These are phyloP conservation scores for Aspergillus versicolor DNA, from an alignment of 2,329 filamentous ascomycete genomes.

Conservation along the genomic window DNA sequence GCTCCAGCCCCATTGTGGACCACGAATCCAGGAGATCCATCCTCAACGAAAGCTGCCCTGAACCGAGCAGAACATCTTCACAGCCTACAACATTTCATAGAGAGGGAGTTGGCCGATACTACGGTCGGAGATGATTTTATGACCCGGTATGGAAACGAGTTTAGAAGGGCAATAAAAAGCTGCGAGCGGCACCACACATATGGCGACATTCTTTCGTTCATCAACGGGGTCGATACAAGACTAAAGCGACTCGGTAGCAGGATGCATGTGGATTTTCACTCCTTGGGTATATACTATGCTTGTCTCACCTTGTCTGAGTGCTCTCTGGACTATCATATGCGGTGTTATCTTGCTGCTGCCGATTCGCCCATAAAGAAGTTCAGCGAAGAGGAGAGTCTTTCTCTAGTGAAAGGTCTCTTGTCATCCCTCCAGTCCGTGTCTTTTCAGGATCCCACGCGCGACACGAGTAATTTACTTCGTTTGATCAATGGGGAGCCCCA, in stretches of 20 bases:
- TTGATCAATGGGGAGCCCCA: slow-evolving; percentile 23
- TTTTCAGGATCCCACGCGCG: slow-evolving; percentile 22
- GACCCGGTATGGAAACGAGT: not conserved
- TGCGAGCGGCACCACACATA: slow-evolving; percentile 26
- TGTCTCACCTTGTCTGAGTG: slow-evolving; percentile 28
- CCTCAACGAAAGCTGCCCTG: slow-evolving; percentile 3
- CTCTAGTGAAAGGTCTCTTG: slow-evolving; percentile 24
- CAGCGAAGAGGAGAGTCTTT: slow-evolving; percentile 9
- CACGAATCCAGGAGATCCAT: not conserved
- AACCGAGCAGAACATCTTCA: slow-evolving; percentile 9
- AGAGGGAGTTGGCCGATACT: slow-evolving; percentile 22
- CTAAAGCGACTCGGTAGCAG: slow-evolving; percentile 19
- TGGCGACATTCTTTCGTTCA: slow-evolving; percentile 30
- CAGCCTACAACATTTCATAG: slow-evolving; percentile 24
- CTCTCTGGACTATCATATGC: slow-evolving; percentile 29
- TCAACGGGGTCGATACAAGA: slow-evolving; percentile 32
- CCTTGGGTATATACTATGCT: slow-evolving; percentile 33
- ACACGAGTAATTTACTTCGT: slow-evolving; percentile 21
- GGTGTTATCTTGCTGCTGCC: slow-evolving; percentile 14
- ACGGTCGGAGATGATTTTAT: slow-evolving; percentile 11
- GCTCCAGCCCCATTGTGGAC: slow-evolving; percentile 24
- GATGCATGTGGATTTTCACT: slow-evolving; percentile 14
- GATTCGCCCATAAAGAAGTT: not conserved
- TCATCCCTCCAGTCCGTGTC: slow-evolving; percentile 20
- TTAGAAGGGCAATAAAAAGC: slow-evolving; percentile 17